A percentile compares a stretch with the other conserved stretches of the same genome.
Evolutionary conservation across 2,329 filamentous ascomycete genomes (phyloP).

Genomic region (Fusarium mangiferae): DNA sequence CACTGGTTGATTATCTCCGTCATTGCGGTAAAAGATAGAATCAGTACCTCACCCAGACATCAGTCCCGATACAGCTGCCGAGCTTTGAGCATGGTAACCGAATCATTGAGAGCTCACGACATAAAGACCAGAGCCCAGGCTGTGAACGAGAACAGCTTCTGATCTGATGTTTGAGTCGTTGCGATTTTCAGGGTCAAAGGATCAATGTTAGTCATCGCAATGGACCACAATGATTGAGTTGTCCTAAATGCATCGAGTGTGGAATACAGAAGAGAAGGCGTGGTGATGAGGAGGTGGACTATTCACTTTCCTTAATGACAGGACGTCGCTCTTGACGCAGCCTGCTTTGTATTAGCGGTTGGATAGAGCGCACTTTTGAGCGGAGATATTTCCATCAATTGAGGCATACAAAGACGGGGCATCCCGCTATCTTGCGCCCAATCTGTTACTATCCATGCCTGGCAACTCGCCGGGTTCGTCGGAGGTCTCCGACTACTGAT

Average conservation of each 20-base stretch:
- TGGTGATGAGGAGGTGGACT: constrained; percentile 27
- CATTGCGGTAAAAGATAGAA: constrained; percentile 13
- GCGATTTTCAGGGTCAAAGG: constrained; percentile 7
- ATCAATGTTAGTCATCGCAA: constrained; percentile 25
- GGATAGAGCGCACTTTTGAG: constrained; percentile 33
- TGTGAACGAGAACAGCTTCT: constrained; percentile 12
- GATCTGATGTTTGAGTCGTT: constrained; percentile 15
- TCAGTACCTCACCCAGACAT: background rate
- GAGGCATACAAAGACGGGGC: constrained; percentile 35
- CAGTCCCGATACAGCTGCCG: constrained; percentile 8
- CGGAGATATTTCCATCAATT: constrained; percentile 39
- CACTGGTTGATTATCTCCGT: constrained; percentile 39
- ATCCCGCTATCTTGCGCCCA: constrained; percentile 18
- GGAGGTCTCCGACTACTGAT: constrained; percentile 9
- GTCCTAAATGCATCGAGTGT: constrained; percentile 14
- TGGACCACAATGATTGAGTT: constrained; percentile 2
- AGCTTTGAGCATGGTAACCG: constrained; percentile 1
- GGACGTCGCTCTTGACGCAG: constrained; percentile 28
- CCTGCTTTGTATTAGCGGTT: constrained; percentile 26
- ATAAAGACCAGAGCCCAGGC: constrained; percentile 11
- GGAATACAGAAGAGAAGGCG: constrained; percentile 28
- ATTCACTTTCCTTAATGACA: constrained; percentile 32
- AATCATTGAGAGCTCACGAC: constrained; percentile 15
- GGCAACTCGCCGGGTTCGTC: background rate
- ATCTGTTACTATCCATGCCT: background rate